Evolutionary conservation across 441 rosid species (phyloP).

Genomic region (Mallotus repandus): DNA sequence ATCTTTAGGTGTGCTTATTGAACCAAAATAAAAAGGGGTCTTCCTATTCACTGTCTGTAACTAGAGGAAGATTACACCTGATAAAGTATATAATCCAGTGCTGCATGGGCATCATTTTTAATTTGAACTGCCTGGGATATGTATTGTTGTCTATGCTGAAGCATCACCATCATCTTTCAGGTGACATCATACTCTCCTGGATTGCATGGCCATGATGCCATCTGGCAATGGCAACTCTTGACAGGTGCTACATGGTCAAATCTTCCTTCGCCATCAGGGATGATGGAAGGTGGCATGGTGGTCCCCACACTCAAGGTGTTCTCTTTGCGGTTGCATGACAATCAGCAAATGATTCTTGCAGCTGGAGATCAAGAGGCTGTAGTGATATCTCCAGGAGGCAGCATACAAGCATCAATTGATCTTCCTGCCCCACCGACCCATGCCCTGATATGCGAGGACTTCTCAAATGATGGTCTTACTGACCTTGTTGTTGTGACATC

Average conservation of each 20-base stretch:
- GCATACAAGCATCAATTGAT: conserved; percentile 62
- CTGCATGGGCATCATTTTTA: background rate
- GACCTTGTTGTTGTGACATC: conserved; percentile 89
- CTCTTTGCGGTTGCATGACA: conserved; percentile 68
- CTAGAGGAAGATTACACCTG: background rate
- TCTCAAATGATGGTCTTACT: conserved; percentile 85
- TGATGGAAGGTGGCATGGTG: conserved; percentile 71
- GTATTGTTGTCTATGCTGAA: background rate
- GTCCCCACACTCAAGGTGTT: conserved; percentile 87
- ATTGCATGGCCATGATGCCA: conserved; percentile 81
- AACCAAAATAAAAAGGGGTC: background rate
- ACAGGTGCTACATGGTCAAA: conserved; percentile 97
- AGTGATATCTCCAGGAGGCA: conserved; percentile 85
- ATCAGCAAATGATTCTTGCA: conserved; percentile 87
- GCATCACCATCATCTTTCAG: conserved; percentile 36
- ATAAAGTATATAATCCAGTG: background rate
- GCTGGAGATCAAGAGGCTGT: conserved; percentile 93
- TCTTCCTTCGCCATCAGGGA: conserved; percentile 88
- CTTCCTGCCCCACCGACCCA: conserved; percentile 94
- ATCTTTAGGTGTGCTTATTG: background rate
- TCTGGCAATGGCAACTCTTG: conserved; percentile 91
- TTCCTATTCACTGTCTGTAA: background rate
- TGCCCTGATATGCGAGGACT: conserved; percentile 76
- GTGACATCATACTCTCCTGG: conserved; percentile 90
- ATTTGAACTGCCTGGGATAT: background rate